Evolutionary conservation across 176 grass and related monocot species (phyloP), one percentile per base, ranked within the genome.

Genomic region (Leersia perrieri): DNA sequence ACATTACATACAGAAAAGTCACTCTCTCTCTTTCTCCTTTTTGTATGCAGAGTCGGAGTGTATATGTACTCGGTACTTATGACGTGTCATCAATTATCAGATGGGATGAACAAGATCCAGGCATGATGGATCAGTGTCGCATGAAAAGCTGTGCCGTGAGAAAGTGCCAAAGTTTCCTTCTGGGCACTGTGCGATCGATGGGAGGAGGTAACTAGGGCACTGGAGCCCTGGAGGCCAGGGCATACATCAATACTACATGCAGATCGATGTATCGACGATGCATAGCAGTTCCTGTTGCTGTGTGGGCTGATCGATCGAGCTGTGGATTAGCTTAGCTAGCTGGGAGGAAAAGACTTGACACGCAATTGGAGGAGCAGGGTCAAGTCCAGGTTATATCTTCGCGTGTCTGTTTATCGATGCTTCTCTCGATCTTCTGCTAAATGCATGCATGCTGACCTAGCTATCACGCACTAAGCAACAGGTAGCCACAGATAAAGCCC

Each of bases 111-210:
- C 68, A 82, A 73, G 85, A 83, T 84, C 75, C 28, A 63, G 31
- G 63, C 75, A 60, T 78, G 83, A 83, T 74, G 80, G 70, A 83
- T 83, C 28, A 60, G 72, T 85, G 77, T 81, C 9, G 82, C 72
- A 34, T 66, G 82, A 63, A 83, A 67, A 65, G 65, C 33, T 76
- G 82, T 81, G 73, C 79, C 53, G 55, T 33, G 77, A 42, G 65
- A 89, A 85, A 70, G 77, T 81, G 82, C 82, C 87, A 89, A 82
- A 85, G 58, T 81, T 85, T 89, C 78, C 72, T 82, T 89, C 71
- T 35, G 65, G 64, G 82, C 26, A 76, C 76, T 89, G 87, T 84
- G 75, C 42, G 82, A 33, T 66, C 64, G 63, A 74, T 89, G 63
- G 15, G 82, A 44, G 62, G 5, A 68, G 53, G 64, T 44, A 57